Base-by-base conservation (phyloP, 371 early-diverging fungal species). In the Fennellomyces sp. region DNA sequence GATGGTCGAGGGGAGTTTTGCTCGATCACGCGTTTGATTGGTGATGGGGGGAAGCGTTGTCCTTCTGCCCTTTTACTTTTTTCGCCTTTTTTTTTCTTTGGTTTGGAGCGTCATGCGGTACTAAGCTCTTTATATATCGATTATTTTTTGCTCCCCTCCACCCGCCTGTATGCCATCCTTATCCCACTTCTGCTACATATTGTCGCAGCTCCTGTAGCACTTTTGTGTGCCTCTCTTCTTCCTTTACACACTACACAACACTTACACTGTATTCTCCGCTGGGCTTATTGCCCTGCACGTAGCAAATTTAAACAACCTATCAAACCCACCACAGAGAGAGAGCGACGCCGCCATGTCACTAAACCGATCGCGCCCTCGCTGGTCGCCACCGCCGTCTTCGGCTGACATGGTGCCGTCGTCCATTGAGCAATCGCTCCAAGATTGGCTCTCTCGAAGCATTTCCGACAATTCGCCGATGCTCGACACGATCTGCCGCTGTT, bases 361-460 rank as follows among this genome's bases (percentile, higher is more conserved):
- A 45, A 28, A 48, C 13, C 31, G 54, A 27, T 61, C 62, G 25
- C 36, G 62, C 38, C 17, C 52, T 48, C 27, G 52, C 19, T 27
- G 31, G 17, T 45, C 45, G 4, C 45, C 45, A 6, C 45, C 45
- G 23, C 45, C 45, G 23, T 5, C 45, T 26, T 33, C 27, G 26
- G 15, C 28, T 15, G 26, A 39, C 39, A 53, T 55, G 15, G 52
- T 33, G 21, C 45, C 54, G 10, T 51, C 60, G 29, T 65, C 65
- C 19, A 65, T 56, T 56, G 75, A 78, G 49, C 71, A 74, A 63
- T 74, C 75, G 21, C 58, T 78, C 3, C 70, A 75, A 52, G 68
- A 78, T 33, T 78, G 78, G 78, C 54, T 74, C 5, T 48, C 60
- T 15, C 64, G 64, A 56, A 70, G 67, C 29, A 62, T 60, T 26